Evolutionary conservation across 306 rosid genomes (phyloP).

Genomic region (Cucumis hystrix): DNA sequence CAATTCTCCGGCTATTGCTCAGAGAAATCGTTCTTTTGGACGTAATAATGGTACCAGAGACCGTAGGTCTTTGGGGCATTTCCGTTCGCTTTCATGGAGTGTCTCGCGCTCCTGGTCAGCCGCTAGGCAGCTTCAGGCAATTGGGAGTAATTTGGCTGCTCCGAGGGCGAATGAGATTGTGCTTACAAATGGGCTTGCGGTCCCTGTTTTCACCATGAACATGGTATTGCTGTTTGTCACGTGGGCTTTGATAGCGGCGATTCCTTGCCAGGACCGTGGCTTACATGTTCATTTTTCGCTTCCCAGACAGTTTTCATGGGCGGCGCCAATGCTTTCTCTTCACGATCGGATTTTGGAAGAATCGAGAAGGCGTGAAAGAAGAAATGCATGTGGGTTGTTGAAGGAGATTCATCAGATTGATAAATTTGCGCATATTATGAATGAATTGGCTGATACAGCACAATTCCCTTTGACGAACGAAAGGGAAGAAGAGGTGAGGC

Average conservation of each 20-base stretch:
- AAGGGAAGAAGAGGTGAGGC: conserved; percentile 49
- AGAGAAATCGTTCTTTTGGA: conserved; percentile 79
- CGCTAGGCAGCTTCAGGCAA: conserved; percentile 73
- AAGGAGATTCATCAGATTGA: conserved; percentile 81
- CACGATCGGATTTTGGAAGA: conserved; percentile 68
- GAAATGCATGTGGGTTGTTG: conserved; percentile 56
- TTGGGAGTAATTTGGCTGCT: conserved; percentile 52
- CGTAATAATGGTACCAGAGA: conserved; percentile 19
- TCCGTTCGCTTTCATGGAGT: conserved; percentile 96
- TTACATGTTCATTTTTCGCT: conserved; percentile 52
- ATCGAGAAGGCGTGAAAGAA: conserved; percentile 67
- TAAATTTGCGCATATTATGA: conserved; percentile 43
- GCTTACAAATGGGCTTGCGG: conserved; percentile 53
- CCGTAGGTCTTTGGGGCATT: conserved; percentile 36
- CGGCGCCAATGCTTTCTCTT: conserved; percentile 35
- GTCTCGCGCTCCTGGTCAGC: conserved; percentile 90
- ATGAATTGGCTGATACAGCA: conserved; percentile 56
- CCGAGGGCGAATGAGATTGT: conserved; percentile 61
- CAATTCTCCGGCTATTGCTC: conserved; percentile 14
- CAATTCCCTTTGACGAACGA: conserved; percentile 70
- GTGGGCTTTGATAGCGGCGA: conserved; percentile 79
- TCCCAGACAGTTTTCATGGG: conserved; percentile 62
- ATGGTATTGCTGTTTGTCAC: conserved; percentile 54
- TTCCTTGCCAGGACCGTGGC: conserved; percentile 89
- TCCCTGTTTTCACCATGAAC: conserved; percentile 61